phyloP scores from a whole-genome alignment of 495 filamentous ascomycete genomes.

The Aspergillus olivimuriae region DNA sequence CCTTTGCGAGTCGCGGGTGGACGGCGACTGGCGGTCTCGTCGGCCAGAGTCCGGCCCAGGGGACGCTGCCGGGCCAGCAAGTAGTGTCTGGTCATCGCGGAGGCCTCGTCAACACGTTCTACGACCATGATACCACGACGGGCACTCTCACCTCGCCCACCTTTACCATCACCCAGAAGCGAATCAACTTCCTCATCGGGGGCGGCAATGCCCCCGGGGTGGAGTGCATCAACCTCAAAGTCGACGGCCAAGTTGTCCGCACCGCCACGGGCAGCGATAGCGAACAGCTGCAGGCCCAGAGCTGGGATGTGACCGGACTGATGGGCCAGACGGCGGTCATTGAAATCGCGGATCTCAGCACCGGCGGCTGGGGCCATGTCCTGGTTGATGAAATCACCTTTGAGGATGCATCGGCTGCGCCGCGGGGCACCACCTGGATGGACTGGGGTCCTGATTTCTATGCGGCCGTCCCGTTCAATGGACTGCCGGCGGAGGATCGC shows the following conservation, averaged over 20 bases:
- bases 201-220: constrained; percentile 1
- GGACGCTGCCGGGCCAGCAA: constrained; percentile 1
- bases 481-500: constrained; percentile 28
- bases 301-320: not conserved
- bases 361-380: not conserved
- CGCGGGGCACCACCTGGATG: constrained; percentile 26
- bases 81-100: constrained; percentile 1
- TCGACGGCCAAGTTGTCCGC: constrained; percentile 3
- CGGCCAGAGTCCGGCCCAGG: constrained; percentile 1
- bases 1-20: constrained; percentile 5
- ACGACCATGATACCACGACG: not conserved
- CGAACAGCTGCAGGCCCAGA: constrained; percentile 3
- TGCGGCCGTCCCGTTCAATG: constrained; percentile 49
- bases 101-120: constrained; percentile 1
- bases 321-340: constrained; percentile 1
- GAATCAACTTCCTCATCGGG: constrained; percentile 2
- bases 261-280: constrained; percentile 3
- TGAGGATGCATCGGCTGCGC: not conserved
- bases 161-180: constrained; percentile 1
- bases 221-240: constrained; percentile 2
- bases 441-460: constrained; percentile 57
- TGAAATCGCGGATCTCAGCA: not conserved
- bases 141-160: constrained; percentile 3
- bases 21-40: constrained; percentile 8
- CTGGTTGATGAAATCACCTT: not conserved